Conservation (phyloP, 1,284 basidiomycete genomes). For the Cutaneotrichosporon sp. region DNA sequence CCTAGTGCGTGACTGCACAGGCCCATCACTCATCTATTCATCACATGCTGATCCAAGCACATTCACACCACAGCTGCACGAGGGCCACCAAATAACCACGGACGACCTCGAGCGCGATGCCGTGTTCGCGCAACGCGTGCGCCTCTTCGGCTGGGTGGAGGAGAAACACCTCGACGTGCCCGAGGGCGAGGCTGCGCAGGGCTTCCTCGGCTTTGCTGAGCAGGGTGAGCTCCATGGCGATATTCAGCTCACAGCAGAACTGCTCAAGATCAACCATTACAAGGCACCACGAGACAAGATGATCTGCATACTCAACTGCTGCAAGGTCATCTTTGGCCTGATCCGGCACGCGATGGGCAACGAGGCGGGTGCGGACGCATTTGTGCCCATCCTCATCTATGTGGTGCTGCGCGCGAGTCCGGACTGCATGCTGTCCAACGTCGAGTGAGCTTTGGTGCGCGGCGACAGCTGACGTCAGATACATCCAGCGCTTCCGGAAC, state of each 20-base stretch:
- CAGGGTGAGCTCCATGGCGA: slow-evolving; percentile 63
- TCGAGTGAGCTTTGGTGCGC: slow-evolving; percentile 66
- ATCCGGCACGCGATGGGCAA: slow-evolving; percentile 73
- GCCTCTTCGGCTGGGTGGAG: slow-evolving; percentile 84
- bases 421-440: slow-evolving; percentile 86
- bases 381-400: slow-evolving; percentile 91
- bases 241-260: slow-evolving; percentile 59
- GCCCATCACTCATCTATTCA: background rate
- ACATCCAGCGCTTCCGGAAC: slow-evolving; percentile 92
- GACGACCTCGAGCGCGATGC: slow-evolving; percentile 95
- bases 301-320: slow-evolving; percentile 95
- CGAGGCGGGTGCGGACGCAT: slow-evolving; percentile 74
- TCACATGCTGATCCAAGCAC: slow-evolving; percentile 61
- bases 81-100: slow-evolving; percentile 72
- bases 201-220: slow-evolving; percentile 90
- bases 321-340: slow-evolving; percentile 98
- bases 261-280: slow-evolving; percentile 96
- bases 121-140: slow-evolving; percentile 85
- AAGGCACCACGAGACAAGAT: slow-evolving; percentile 97
- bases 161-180: slow-evolving; percentile 83
- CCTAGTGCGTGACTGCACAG: slow-evolving; percentile 64
- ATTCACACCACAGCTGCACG: slow-evolving; percentile 76
- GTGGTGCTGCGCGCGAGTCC: slow-evolving; percentile 93
- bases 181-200: slow-evolving; percentile 58
- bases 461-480: slow-evolving; percentile 58